These are phyloP conservation scores for Russula emetica DNA, from an alignment of 768 basidiomycete genomes.

Conservation along the genomic window DNA sequence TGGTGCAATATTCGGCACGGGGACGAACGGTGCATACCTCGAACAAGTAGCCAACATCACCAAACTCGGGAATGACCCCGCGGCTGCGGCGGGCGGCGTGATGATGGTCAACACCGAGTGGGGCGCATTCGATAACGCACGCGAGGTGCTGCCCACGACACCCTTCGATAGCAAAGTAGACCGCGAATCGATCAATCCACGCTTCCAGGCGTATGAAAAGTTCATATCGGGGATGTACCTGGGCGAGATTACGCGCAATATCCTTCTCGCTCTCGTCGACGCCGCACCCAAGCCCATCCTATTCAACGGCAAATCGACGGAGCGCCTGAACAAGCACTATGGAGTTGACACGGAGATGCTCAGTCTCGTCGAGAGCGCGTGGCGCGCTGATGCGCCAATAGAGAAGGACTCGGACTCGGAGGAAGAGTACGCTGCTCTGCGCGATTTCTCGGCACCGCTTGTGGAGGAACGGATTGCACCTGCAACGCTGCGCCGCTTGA, in stretches of 20 bases:
- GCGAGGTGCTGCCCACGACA: constrained; percentile 79
- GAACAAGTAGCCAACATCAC: constrained; percentile 81
- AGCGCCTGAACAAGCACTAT: constrained; percentile 79
- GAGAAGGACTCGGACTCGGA: not conserved
- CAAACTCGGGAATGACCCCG: constrained; percentile 68
- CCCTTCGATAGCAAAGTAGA: constrained; percentile 90
- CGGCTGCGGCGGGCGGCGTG: constrained; percentile 55
- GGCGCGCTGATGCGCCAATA: constrained; percentile 44
- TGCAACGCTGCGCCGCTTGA: constrained; percentile 39
- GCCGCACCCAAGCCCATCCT: constrained; percentile 65
- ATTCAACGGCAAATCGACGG: constrained; percentile 75
- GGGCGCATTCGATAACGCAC: constrained; percentile 97
- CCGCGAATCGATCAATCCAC: constrained; percentile 90
- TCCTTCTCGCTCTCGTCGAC: constrained; percentile 79
- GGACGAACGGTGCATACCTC: constrained; percentile 97
- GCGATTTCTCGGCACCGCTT: constrained; percentile 23
- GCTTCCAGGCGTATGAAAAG: constrained; percentile 93
- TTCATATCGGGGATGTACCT: constrained; percentile 99
- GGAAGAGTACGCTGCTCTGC: not conserved
- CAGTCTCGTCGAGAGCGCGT: constrained; percentile 76
- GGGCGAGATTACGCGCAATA: constrained; percentile 86
- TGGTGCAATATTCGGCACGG: constrained; percentile 94
- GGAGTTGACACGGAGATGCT: constrained; percentile 93
- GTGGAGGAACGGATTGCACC: constrained; percentile 17
- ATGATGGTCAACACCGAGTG: constrained; percentile 99